Conservation (phyloP, 2,329 filamentous ascomycete genomes). For the Didymella exigua region DNA sequence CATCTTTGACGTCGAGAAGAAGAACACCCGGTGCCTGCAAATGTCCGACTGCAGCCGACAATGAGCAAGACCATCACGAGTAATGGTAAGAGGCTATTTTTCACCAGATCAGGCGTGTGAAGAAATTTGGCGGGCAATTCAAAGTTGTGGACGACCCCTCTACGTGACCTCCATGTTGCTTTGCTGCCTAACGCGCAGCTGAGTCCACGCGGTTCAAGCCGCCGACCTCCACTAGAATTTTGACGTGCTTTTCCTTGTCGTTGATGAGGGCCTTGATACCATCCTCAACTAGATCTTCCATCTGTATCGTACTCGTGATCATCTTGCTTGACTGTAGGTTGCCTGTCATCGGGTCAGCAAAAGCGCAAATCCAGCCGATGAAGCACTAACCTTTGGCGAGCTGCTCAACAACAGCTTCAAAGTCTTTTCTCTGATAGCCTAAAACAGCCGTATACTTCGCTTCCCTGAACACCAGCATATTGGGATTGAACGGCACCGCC, state of each 20-base stretch:
- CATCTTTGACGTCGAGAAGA: no score
- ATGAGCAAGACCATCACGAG: no score
- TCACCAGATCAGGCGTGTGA: no score
- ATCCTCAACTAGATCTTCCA: constrained; percentile 62
- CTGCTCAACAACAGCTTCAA: constrained; percentile 63
- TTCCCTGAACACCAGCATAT: constrained; percentile 60
- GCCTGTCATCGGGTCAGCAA: constrained; percentile 40
- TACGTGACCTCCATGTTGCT: no score
- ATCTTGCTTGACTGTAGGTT: constrained; percentile 60
- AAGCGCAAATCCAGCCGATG: neutral
- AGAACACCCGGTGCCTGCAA: no score
- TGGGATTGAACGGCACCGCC: constrained; percentile 59
- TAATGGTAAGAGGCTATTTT: no score
- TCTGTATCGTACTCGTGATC: constrained; percentile 64
- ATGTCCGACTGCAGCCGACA: no score
- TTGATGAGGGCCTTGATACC: constrained; percentile 63
- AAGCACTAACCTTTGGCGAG: constrained; percentile 44
- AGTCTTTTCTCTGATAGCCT: constrained; percentile 60
- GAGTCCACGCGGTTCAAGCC: constrained; percentile 23
- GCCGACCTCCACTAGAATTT: constrained; percentile 62
- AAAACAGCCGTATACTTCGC: constrained; percentile 58
- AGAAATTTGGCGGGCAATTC: no score
- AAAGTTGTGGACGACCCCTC: no score
- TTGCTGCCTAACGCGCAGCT: constrained; percentile 6
- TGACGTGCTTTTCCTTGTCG: constrained; percentile 67